Evolutionary conservation across 2,329 filamentous ascomycete species (phyloP), one percentile per base, ranked within the genome.

Genomic region (Talaromyces sp.): DNA sequence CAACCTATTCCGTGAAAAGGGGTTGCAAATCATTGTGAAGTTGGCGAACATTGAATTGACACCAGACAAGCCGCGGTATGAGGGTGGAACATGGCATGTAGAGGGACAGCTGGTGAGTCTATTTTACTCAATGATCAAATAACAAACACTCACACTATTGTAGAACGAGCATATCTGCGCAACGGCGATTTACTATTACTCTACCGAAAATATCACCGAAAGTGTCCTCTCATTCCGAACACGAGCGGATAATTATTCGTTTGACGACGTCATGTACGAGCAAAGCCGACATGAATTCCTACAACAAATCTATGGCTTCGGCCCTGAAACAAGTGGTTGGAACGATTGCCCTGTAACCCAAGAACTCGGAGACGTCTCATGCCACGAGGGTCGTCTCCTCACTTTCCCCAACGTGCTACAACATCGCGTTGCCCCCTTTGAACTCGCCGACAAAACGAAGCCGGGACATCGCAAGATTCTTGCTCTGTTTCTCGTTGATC

Each of bases 141-240:
- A 52, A 9, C 22, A 13, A 13, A 11, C 7, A 16, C 24, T 52
- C 67, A 2, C 35, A 71, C 1, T 69, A 8, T 19, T 37, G 50
- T 45, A 78, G 75, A 90, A 90, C 69, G 88, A 90, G 72, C 84
- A 83, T 67, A 89, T 90, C 43, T 83, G 82, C 68, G 86, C 86
- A 0, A 87, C 86, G 0, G 85, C 87, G 0, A 77, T 90, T n/a
- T 88, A 87, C 74, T 88, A 88, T 73, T 86, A 86, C 69, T 84
- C 88, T 66, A 77, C 73, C 54, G 82, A 87, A 0, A 90, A 90
- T 72, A 83, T 89, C 61, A 84, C 83, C 0, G 77, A 83, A 1
- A 82, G 79, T 57, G 70, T 70, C 5, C 79, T 90, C 5, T 74
- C 76, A 2, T 87, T 89, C 71, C 82, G 81, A 10, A 82, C 82